Conservation (phyloP, 331 rosid genomes). For the Acacia concinna region DNA sequence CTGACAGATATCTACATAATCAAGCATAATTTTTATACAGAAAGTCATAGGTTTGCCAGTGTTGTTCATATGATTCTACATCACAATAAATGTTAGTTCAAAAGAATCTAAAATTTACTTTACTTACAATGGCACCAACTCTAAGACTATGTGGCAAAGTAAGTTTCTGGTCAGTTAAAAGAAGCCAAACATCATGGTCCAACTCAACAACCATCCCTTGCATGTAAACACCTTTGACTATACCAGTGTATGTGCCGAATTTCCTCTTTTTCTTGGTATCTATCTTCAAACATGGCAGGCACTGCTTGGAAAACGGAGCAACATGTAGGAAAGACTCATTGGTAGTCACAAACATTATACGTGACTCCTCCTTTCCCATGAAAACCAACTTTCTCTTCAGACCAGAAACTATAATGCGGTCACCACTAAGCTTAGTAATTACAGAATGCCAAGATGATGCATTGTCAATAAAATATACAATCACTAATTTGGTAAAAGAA, state of each 20-base stretch:
- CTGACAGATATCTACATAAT: conserved; percentile 62
- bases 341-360: conserved; percentile 64
- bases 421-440: conserved; percentile 56
- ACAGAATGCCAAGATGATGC: conserved; percentile 79
- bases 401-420: conserved; percentile 44
- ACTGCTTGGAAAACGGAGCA: conserved; percentile 34
- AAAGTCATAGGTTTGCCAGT: neutral
- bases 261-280: conserved; percentile 54
- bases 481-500: conserved; percentile 47
- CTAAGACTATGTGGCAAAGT: conserved; percentile 75
- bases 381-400: conserved; percentile 70
- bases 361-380: conserved; percentile 57
- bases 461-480: conserved; percentile 61
- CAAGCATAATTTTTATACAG: neutral
- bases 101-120: neutral
- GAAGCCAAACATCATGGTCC: conserved; percentile 85
- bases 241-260: conserved; percentile 67
- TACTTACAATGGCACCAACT: conserved; percentile 82
- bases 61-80: neutral
- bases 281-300: conserved; percentile 18
- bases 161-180: conserved; percentile 63
- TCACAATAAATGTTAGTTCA: neutral
- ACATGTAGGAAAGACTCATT: conserved; percentile 52
- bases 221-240: conserved; percentile 69
- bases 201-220: conserved; percentile 90